phyloP scores from a whole-genome alignment of 2,329 filamentous ascomycete species.

The Sporothrix euskadiensis region DNA sequence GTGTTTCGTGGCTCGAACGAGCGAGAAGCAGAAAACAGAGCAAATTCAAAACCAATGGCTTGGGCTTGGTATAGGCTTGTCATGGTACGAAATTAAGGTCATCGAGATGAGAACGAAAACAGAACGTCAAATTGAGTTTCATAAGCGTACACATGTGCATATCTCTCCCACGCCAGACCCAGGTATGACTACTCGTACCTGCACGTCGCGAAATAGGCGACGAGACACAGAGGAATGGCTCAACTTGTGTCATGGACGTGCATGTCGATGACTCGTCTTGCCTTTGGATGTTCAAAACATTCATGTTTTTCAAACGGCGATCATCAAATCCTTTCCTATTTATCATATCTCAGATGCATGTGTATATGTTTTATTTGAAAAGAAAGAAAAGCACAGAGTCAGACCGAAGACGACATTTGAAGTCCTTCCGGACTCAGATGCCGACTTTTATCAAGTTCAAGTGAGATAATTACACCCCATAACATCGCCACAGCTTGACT shows the following conservation, averaged over 20 bases:
- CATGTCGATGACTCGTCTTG: neutral
- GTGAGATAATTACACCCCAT: neutral
- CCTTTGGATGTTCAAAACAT: neutral
- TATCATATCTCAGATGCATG: constrained; percentile 2
- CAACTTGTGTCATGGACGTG: neutral
- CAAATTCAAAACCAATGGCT: neutral
- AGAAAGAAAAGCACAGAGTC: neutral
- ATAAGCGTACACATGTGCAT: neutral
- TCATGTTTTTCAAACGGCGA: neutral
- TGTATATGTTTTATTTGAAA: neutral
- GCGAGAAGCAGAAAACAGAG: neutral
- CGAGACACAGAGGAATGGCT: neutral
- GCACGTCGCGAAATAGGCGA: neutral
- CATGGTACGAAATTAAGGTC: neutral
- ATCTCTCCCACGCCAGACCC: neutral
- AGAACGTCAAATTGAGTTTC: neutral
- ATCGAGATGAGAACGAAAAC: neutral
- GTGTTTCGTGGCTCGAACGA: neutral
- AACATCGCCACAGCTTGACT: neutral
- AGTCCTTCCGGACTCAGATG: neutral
- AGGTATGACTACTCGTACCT: neutral
- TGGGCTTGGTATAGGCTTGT: neutral
- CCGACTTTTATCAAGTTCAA: neutral
- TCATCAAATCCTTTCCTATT: neutral
- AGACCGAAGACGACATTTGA: neutral